A percentile compares a stretch with the other conserved stretches of the same genome.
phyloP scores from a whole-genome alignment of 768 basidiomycete species.

The Termitomyces sp. region DNA sequence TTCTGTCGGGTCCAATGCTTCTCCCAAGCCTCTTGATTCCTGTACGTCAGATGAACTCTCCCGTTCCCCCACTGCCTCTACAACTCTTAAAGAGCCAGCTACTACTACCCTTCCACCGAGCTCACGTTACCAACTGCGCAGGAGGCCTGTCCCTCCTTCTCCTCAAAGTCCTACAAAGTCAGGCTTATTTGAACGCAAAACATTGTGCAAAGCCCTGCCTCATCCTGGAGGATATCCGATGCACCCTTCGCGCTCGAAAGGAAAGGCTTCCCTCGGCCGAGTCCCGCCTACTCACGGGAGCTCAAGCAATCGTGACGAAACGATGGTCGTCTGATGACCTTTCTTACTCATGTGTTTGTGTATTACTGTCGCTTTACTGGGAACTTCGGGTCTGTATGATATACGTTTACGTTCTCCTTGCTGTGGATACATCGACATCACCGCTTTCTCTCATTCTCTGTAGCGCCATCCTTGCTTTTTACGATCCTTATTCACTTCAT shows the following conservation, averaged over 20 bases:
- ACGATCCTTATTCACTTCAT: background rate
- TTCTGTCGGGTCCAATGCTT: slow-evolving; percentile 13
- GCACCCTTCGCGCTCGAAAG: slow-evolving; percentile 11
- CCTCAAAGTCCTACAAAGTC: slow-evolving; percentile 15
- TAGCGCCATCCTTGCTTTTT: background rate
- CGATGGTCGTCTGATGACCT: slow-evolving; percentile 4
- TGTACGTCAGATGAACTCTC: background rate
- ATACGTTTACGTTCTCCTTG: background rate
- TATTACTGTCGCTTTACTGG: background rate
- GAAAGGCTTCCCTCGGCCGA: slow-evolving; percentile 15
- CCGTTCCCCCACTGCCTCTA: slow-evolving; percentile 13
- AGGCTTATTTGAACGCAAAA: slow-evolving; percentile 6
- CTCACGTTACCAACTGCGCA: slow-evolving; percentile 29
- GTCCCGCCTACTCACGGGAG: slow-evolving; percentile 13
- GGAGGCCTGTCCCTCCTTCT: slow-evolving; percentile 19
- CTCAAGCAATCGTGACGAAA: slow-evolving; percentile 3
- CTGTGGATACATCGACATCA: slow-evolving; percentile 3
- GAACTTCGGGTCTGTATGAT: slow-evolving; percentile 7
- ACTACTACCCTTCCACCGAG: slow-evolving; percentile 7
- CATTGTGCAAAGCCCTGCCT: slow-evolving; percentile 8
- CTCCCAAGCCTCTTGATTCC: slow-evolving; percentile 2
- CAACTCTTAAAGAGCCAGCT: slow-evolving; percentile 6
- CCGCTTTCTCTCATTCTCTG: background rate
- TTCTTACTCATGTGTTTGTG: background rate
- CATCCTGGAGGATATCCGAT: slow-evolving; percentile 10